phyloP scores from a whole-genome alignment of 208 protist genomes.

The Endotrypanum monterogeii region DNA sequence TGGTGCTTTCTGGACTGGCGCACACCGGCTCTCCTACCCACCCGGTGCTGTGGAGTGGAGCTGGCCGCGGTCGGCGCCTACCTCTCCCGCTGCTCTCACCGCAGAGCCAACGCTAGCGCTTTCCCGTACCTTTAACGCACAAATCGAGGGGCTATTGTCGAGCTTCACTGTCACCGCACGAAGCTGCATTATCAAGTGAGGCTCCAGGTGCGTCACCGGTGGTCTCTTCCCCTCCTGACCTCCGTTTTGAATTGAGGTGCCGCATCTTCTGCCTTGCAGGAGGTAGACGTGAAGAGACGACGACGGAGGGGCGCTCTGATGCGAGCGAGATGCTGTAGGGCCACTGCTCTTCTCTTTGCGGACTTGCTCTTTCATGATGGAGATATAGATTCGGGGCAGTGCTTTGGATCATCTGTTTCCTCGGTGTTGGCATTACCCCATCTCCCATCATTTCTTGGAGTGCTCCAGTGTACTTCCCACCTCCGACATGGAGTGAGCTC shows the following conservation, averaged over 20 bases:
- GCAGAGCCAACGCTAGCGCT: constrained; percentile 59
- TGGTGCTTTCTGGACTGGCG: background rate
- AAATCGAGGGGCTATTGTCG: constrained; percentile 57
- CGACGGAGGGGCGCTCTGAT: background rate
- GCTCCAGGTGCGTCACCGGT: background rate
- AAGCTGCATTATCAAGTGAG: constrained; percentile 55
- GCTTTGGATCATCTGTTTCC: too few species aligned
- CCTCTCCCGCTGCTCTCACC: constrained; percentile 22
- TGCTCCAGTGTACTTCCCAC: too few species aligned
- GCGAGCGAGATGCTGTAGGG: background rate
- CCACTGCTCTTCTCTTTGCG: background rate
- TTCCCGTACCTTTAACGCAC: constrained; percentile 55
- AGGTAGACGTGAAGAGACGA: background rate
- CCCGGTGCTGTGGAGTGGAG: constrained; percentile 35
- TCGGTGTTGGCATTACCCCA: too few species aligned
- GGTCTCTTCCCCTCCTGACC: background rate
- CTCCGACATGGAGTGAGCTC: too few species aligned
- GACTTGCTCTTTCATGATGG: background rate
- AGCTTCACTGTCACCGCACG: constrained; percentile 68
- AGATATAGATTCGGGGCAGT: background rate
- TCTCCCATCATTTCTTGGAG: too few species aligned
- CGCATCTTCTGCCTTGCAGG: background rate
- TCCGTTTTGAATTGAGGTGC: background rate
- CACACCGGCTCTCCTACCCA: constrained; percentile 9
- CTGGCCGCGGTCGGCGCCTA: constrained; percentile 39